Evolutionary conservation across 345 rosid species (phyloP).

Genomic region (Eucalyptus cloeziana): DNA sequence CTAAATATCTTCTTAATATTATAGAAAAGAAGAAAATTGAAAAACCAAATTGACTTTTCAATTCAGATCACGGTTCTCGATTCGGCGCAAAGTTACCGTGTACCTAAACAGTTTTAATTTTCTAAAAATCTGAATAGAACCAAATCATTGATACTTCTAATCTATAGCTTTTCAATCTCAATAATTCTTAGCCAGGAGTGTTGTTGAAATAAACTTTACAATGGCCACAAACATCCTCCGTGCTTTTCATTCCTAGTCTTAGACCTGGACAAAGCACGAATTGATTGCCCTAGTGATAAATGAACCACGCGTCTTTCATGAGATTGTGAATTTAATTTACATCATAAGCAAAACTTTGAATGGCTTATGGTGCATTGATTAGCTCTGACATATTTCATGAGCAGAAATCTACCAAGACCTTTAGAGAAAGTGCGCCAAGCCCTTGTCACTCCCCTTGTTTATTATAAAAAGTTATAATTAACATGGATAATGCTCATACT

Average conservation of each 20-base stretch:
- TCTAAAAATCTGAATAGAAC: too few species aligned
- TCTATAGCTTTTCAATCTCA: background rate
- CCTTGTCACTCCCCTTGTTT: background rate
- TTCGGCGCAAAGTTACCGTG: too few species aligned
- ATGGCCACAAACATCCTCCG: background rate
- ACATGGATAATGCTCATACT: background rate
- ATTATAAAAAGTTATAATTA: background rate
- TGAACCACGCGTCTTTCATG: background rate
- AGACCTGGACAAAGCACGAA: background rate
- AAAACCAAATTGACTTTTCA: accelerated
- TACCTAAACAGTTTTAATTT: too few species aligned
- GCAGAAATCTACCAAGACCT: background rate
- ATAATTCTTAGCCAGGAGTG: background rate
- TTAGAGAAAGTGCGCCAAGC: background rate
- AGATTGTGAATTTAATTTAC: background rate
- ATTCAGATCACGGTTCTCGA: accelerated
- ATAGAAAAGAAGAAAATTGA: too few species aligned
- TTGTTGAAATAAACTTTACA: background rate
- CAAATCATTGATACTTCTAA: too few species aligned
- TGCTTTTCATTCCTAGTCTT: background rate
- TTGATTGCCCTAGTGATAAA: background rate
- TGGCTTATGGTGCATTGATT: background rate
- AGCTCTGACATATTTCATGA: background rate
- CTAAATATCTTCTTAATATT: too few species aligned
- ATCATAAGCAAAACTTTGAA: background rate